Conservation (phyloP, 2,329 filamentous ascomycete species). For the Penicillium sp. region DNA sequence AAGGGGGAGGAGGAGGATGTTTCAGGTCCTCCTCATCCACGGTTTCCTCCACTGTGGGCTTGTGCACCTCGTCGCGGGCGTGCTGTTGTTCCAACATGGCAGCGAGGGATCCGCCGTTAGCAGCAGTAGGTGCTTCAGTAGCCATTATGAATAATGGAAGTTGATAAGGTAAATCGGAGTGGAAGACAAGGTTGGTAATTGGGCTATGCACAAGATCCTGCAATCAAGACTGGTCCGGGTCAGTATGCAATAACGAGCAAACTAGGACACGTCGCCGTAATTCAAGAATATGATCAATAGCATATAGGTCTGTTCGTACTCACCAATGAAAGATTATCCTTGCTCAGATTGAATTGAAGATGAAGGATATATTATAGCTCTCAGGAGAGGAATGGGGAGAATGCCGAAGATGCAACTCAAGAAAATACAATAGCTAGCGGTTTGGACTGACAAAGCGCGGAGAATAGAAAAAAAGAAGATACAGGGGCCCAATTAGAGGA, state of each 20-base stretch:
- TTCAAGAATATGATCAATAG: not conserved
- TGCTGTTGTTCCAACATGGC: slow-evolving; percentile 56
- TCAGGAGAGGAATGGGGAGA: slow-evolving; percentile 9
- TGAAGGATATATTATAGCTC: slow-evolving; percentile 4
- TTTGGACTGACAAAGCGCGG: slow-evolving; percentile 11
- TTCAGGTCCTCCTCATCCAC: slow-evolving; percentile 73
- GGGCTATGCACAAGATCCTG: slow-evolving; percentile 17
- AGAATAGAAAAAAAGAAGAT: slow-evolving; percentile 22
- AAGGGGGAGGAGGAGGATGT: slow-evolving; percentile 54
- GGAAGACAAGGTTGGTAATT: slow-evolving; percentile 1
- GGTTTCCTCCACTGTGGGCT: slow-evolving; percentile 75
- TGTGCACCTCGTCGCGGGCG: slow-evolving; percentile 53
- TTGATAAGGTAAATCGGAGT: slow-evolving; percentile 2
- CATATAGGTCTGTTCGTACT: not conserved
- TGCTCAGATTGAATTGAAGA: slow-evolving; percentile 1
- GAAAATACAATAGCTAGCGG: slow-evolving; percentile 7
- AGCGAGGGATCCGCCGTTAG: slow-evolving; percentile 48
- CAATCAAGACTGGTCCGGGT: slow-evolving; percentile 17
- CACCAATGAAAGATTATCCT: slow-evolving; percentile 4
- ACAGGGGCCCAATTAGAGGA: slow-evolving; percentile 16
- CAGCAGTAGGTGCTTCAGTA: slow-evolving; percentile 32
- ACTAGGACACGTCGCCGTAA: not conserved
- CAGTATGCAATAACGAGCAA: slow-evolving; percentile 13
- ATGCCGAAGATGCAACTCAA: slow-evolving; percentile 3
- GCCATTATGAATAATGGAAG: slow-evolving; percentile 30